phyloP scores from a whole-genome alignment of 2,329 filamentous ascomycete species.

The Stagonosporopsis tanaceti region DNA sequence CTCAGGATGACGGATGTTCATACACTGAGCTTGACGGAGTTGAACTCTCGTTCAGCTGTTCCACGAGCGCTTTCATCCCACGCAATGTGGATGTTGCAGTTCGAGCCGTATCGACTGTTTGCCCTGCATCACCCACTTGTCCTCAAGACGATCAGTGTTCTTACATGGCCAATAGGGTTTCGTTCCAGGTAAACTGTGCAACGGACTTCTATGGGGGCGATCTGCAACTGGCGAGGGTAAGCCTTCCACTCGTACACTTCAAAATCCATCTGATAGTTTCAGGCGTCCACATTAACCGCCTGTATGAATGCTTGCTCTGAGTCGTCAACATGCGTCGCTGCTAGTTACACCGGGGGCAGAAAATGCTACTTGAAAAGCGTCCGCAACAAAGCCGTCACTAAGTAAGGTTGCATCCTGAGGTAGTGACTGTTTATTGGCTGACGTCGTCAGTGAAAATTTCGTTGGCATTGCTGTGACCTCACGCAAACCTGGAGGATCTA shows the following conservation, averaged over 20 bases:
- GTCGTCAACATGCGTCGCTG: neutral
- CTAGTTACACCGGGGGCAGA: neutral
- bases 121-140: neutral
- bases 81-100: no score
- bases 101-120: neutral
- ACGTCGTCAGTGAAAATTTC: neutral
- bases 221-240: slow-evolving; percentile 1
- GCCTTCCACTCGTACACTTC: no score
- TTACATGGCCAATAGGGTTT: neutral
- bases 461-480: neutral
- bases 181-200: slow-evolving; percentile 5
- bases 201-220: slow-evolving; percentile 9
- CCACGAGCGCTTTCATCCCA: no score
- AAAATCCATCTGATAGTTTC: neutral
- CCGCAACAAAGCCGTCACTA: neutral
- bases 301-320: slow-evolving; percentile 3
- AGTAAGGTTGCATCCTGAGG: neutral
- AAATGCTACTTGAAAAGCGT: slow-evolving; percentile 4
- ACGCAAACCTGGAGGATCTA: neutral
- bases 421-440: neutral
- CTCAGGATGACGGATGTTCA: no score
- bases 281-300: neutral
- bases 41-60: no score
- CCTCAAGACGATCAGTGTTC: slow-evolving; percentile 6
- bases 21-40: no score